Conservation (phyloP, 176 grass and related monocot species). For the Hsuehochloa calcarea region DNA sequence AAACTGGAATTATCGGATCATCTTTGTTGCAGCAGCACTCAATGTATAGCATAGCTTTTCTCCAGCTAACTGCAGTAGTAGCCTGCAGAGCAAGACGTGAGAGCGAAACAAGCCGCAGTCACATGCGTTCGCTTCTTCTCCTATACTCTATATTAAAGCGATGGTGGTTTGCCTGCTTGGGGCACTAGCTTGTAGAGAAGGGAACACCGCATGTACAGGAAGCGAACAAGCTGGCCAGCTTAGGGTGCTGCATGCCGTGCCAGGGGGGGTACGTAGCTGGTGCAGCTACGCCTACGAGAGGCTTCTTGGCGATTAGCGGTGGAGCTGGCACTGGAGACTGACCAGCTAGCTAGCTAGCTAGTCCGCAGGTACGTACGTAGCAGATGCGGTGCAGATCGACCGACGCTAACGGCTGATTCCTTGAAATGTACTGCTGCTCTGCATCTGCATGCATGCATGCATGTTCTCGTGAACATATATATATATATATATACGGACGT, state of each 20-base stretch:
- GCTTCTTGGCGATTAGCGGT: too few species aligned
- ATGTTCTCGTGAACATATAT: too few species aligned
- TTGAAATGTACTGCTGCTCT: background rate
- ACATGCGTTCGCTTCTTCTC: constrained; percentile 43
- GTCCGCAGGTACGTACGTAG: background rate
- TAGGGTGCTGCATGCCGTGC: background rate
- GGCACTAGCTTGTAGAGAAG: background rate
- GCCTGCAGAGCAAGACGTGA: too few species aligned
- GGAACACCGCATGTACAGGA: background rate
- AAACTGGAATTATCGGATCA: too few species aligned
- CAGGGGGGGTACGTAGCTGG: too few species aligned
- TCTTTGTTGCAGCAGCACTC: too few species aligned
- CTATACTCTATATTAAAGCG: background rate
- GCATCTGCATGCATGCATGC: background rate
- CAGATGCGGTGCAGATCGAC: background rate
- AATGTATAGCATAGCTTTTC: too few species aligned
- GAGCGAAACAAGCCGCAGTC: background rate
- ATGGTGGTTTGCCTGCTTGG: background rate
- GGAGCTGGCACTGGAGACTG: background rate
- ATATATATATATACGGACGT: too few species aligned
- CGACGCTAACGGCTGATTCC: background rate
- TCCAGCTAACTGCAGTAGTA: too few species aligned
- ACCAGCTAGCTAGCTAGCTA: background rate
- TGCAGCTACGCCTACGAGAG: background rate
- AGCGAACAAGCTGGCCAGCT: constrained; percentile 2